Base-by-base conservation (phyloP, 1,284 basidiomycete species). In the Waitea zeae region DNA sequence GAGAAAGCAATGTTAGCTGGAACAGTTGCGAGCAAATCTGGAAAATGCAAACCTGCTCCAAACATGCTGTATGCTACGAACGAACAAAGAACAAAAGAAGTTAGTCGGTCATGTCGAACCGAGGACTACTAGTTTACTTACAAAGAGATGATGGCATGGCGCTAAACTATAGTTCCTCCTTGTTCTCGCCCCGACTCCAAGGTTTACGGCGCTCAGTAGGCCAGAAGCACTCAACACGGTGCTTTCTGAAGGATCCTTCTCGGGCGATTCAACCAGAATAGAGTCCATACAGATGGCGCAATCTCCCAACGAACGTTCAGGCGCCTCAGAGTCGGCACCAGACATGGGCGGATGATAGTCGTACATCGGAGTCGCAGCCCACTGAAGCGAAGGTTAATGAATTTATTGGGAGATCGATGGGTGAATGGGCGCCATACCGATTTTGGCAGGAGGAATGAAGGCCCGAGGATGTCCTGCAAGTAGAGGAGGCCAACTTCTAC, bases 251-350 rank as follows among this genome's bases (percentile, higher is more conserved):
- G n/a, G n/a, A n/a, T n/a, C 31, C 42, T 41, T 33, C 41, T 38
- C 29, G 41, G 39, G 15, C 12, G 30, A 9, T 41, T 36, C 20
- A 42, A 42, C 39, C 46, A 69, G 48, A 40, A 90, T 89, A 5
- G 73, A 66, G 40, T 92, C 87, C 82, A 90, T 88, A 50, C 87
- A 92, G 40, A 92, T 90, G 3, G 81, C 72, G 45, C 87, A 92
- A 46, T 89, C 83, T 4, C 78, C 83, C 12, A 88, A 59, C 7
- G 73, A 68, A 41, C 72, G 66, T 29, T 75, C 71, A 1, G 75
- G 71, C 4, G 76, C 64, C 51, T 88, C 83, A 0, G 74, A 51
- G 46, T 88, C 81, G 1, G 75, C 61, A 1, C 67, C 47, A 1
- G 79, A 76, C 28, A 90, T 55, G 1, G 68, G 59, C 6, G 84